Evolutionary conservation across 805 yeast species (phyloP).

Genomic region (Hanseniaspora vineae): DNA sequence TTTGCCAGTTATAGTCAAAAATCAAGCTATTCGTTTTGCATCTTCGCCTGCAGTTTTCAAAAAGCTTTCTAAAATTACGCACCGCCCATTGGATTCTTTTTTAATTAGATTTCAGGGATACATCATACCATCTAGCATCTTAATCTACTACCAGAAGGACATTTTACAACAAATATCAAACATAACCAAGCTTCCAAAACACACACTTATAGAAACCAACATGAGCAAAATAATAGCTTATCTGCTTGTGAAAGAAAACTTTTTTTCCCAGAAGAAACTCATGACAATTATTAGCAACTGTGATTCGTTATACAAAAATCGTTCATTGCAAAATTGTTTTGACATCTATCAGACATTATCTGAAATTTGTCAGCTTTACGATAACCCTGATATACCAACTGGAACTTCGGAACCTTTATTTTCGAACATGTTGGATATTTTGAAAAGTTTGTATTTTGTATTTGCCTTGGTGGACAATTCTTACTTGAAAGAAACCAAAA

Average conservation of each 20-base stretch:
- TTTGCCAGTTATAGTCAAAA: constrained; percentile 56
- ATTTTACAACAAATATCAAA: constrained; percentile 30
- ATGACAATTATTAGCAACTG: background rate
- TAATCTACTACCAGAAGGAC: constrained; percentile 44
- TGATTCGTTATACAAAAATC: background rate
- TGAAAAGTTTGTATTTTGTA: background rate
- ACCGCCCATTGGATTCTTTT: constrained; percentile 47
- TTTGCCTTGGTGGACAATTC: background rate
- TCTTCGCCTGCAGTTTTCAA: constrained; percentile 41
- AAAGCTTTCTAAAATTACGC: constrained; percentile 51
- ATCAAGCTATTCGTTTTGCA: constrained; percentile 41
- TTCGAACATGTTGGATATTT: background rate
- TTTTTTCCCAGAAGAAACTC: background rate
- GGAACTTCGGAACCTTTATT: background rate
- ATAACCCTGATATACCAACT: background rate
- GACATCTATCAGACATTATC: constrained; percentile 2
- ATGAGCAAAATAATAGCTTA: background rate
- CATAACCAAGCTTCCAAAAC: constrained; percentile 6
- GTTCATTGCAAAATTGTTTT: background rate
- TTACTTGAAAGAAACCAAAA: background rate
- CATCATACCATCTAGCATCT: constrained; percentile 66
- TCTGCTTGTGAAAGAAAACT: background rate
- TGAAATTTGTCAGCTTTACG: constrained; percentile 4
- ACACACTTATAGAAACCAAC: background rate
- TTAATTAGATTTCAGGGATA: constrained; percentile 55